Conservation (phyloP, 2,329 filamentous ascomycete genomes). For the Aspergillus sp. region DNA sequence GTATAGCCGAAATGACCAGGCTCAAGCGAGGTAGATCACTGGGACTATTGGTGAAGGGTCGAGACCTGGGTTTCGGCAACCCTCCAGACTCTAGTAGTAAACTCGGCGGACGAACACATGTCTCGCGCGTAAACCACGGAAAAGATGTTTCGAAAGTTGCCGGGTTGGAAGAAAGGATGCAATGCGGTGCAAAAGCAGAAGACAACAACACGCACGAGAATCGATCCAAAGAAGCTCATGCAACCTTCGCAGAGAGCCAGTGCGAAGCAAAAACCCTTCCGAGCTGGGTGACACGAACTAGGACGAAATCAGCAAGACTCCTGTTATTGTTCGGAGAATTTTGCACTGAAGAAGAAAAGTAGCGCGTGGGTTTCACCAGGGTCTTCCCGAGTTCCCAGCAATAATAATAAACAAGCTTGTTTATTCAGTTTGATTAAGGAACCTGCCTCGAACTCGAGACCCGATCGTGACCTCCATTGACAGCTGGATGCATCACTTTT, state of each 20-base stretch:
- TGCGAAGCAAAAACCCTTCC: slow-evolving; percentile 4
- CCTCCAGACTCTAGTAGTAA: not conserved
- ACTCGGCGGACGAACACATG: not conserved
- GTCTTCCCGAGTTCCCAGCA: slow-evolving; percentile 8
- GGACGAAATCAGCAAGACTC: slow-evolving; percentile 11
- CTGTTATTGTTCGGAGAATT: slow-evolving; percentile 19
- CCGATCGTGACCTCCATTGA: slow-evolving; percentile 8
- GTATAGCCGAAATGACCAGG: slow-evolving; percentile 12
- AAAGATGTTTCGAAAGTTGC: not conserved
- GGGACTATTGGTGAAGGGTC: not conserved
- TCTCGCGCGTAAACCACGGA: not conserved
- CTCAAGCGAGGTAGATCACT: slow-evolving; percentile 4
- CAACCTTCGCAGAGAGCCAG: slow-evolving; percentile 2
- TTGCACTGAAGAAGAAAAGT: slow-evolving; percentile 13
- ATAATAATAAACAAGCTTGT: slow-evolving; percentile 7
- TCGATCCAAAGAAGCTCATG: not conserved
- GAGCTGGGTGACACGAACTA: slow-evolving; percentile 13
- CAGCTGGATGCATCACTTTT: slow-evolving; percentile 24
- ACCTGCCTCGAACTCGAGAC: slow-evolving; percentile 22
- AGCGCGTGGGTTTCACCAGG: slow-evolving; percentile 14
- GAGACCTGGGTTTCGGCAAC: no score
- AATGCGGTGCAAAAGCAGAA: not conserved
- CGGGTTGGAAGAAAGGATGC: slow-evolving; percentile 2
- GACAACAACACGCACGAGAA: not conserved
- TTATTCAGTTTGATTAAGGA: slow-evolving; percentile 7